Conservation (phyloP, 2,329 filamentous ascomycete species). For the Colletotrichum navitas region DNA sequence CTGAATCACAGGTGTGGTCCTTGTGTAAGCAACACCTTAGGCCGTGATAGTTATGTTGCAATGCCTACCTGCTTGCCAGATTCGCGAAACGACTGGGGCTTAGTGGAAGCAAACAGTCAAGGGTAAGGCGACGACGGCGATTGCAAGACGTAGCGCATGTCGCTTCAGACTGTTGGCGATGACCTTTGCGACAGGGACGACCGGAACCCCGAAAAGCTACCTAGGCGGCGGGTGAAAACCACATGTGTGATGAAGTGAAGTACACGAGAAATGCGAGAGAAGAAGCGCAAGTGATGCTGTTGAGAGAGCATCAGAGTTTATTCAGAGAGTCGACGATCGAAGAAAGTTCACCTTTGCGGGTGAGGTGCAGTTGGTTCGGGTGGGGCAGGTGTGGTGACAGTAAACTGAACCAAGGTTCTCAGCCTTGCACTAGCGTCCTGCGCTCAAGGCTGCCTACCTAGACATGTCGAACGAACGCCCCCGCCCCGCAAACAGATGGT, state of each 20-base stretch:
- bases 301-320: not conserved
- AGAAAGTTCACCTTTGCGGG: constrained; percentile 33
- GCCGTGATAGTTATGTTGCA: not conserved
- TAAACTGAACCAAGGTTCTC: constrained; percentile 27
- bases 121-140: not conserved
- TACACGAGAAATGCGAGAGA: not conserved
- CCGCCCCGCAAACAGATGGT: constrained; percentile 34
- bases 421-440: constrained; percentile 37
- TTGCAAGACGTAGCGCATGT: constrained; percentile 21
- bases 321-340: not conserved
- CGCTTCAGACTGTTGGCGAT: constrained; percentile 9
- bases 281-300: not conserved
- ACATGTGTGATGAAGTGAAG: not conserved
- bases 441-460: constrained; percentile 27
- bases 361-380: constrained; percentile 31
- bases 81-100: not conserved
- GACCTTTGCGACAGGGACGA: constrained; percentile 35
- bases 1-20: constrained; percentile 20
- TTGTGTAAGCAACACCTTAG: constrained; percentile 7
- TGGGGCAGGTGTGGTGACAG: constrained; percentile 27
- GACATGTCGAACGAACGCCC: constrained; percentile 6
- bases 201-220: constrained; percentile 2
- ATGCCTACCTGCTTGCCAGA: not conserved
- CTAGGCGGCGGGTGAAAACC: not conserved
- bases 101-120: not conserved